phyloP scores from a whole-genome alignment of 164 flowering plant genomes.

The Liquidambar formosana region DNA sequence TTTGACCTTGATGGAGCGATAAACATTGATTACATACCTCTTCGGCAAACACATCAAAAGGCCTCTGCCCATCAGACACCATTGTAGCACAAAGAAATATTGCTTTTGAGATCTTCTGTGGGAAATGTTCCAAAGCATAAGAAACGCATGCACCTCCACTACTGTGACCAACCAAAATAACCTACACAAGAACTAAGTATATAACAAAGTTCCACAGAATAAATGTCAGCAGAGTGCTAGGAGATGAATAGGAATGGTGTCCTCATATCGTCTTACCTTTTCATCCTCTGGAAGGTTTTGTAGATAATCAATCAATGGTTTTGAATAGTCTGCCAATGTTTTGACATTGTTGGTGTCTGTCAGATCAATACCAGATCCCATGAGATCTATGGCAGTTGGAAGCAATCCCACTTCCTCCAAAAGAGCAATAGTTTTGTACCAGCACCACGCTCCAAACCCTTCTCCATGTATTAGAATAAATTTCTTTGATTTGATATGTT shows the following conservation, averaged over 20 bases:
- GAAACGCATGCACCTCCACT: conserved; percentile 93
- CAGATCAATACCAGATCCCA: conserved; percentile 81
- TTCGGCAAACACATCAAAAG: conserved; percentile 90
- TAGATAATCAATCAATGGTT: conserved; percentile 74
- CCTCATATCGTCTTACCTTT: conserved; percentile 43
- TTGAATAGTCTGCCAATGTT: conserved; percentile 74
- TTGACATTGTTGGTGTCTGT: conserved; percentile 56
- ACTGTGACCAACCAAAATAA: conserved; percentile 94
- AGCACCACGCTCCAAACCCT: conserved; percentile 99
- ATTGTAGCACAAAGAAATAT: conserved; percentile 88
- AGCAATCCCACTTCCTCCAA: conserved; percentile 81
- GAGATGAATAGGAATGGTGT: neutral
- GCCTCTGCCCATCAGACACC: conserved; percentile 81
- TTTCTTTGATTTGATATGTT: conserved; percentile 63
- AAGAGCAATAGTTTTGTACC: conserved; percentile 94
- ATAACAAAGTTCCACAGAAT: conserved; percentile 6
- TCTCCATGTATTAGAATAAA: conserved; percentile 90
- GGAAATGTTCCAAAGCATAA: conserved; percentile 78
- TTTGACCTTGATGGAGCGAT: neutral
- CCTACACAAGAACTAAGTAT: conserved; percentile 42
- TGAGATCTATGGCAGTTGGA: conserved; percentile 77
- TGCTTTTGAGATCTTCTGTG: conserved; percentile 81
- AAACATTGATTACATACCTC: conserved; percentile 48
- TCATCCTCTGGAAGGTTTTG: conserved; percentile 73
- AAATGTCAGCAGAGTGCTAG: neutral